Base-by-base conservation (phyloP, 2,329 filamentous ascomycete genomes). In the Pseudocercospora musae region DNA sequence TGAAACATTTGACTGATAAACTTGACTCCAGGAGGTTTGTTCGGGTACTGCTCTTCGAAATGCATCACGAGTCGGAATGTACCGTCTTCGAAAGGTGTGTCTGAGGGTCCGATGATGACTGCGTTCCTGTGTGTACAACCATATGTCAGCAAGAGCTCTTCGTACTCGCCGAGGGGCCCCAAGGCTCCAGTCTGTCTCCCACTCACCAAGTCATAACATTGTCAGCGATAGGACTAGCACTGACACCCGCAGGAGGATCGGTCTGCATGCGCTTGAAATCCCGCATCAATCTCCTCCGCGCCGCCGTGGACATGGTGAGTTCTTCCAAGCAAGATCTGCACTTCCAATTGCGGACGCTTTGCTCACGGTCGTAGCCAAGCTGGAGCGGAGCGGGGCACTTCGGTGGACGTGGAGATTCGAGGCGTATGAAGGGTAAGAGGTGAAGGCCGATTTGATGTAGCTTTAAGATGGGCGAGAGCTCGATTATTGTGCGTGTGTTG, bases 201-300 rank as follows among this genome's bases (percentile, higher is more conserved):
- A 18, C 84, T 68, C 84, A 96, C 92, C 92, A 96, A 55, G 91
- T 96, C 92, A 96, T 96, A 72, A 96, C 92, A 81, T 96, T 96
- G 75, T 96, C 92, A 65, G 94, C 92, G 52, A 98, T 90, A 6
- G 95, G 95, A 58, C 93, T 98, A 15, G 95, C 95, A 68, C 94
- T 98, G 58, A 99, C 94, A 62, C 95, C 95, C 57, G 94, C 94
- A 9, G 95, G 95, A 77, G 95, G 95, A 75, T 99, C 95, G 50
- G 94, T 98, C 81, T 99, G 95, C 94, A 99, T 99, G 79, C 95
- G 92, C 93, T 98, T 98, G 86, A 98, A 98, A 83, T 98, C 95
- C 78, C 95, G 91, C 95, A 99, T 98, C 78, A 99, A 84, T 76
- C 95, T 92, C 76, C 95, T 91, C 76, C 95, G 90, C 70, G 95